Conservation (phyloP, 2,329 filamentous ascomycete species). For the Coleophoma crateriformis region DNA sequence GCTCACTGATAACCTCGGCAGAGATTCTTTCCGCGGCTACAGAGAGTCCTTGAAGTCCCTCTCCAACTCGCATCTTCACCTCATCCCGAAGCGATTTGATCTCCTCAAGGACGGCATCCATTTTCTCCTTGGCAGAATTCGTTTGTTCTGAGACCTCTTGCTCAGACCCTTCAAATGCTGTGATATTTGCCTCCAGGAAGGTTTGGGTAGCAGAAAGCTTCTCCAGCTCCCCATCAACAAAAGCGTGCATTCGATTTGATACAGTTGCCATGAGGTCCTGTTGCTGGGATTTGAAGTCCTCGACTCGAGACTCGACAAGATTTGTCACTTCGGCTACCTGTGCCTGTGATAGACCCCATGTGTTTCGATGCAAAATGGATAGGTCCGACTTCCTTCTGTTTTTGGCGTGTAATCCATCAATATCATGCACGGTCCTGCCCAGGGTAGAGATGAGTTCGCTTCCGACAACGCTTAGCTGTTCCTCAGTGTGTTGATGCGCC, state of each 20-base stretch:
- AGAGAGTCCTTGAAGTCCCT: constrained; percentile 78
- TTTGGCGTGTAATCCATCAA: constrained; percentile 79
- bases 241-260: constrained; percentile 66
- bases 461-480: constrained; percentile 68
- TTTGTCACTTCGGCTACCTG: constrained; percentile 73
- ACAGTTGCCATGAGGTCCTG: constrained; percentile 62
- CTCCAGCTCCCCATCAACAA: constrained; percentile 69
- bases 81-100: constrained; percentile 86
- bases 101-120: constrained; percentile 88
- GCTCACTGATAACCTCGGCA: constrained; percentile 79
- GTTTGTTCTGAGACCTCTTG: constrained; percentile 64
- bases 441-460: constrained; percentile 73
- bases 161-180: constrained; percentile 62
- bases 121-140: constrained; percentile 68
- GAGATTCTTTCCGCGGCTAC: constrained; percentile 83
- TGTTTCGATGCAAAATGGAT: constrained; percentile 70
- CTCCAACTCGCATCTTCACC: constrained; percentile 79
- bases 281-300: constrained; percentile 68
- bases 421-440: constrained; percentile 70
- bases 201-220: constrained; percentile 65
- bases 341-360: constrained; percentile 71
- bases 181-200: constrained; percentile 64
- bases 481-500: constrained; percentile 82
- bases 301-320: constrained; percentile 70
- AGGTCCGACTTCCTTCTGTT: constrained; percentile 80